Evolutionary conservation across 352 stramenopile species (phyloP), one percentile per base, ranked within the genome.

Genomic region (Globisporangium solare): DNA sequence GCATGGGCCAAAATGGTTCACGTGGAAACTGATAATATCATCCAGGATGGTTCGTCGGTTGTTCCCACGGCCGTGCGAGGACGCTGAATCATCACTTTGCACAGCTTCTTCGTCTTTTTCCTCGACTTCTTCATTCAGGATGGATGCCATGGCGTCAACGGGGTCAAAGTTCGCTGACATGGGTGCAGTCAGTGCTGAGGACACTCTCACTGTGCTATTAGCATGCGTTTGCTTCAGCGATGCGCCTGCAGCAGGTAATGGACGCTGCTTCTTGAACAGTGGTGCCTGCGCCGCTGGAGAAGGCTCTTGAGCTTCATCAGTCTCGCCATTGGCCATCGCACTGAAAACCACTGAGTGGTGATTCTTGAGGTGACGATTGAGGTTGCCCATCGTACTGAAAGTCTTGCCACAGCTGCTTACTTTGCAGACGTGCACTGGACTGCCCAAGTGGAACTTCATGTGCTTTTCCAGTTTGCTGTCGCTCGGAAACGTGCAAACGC

Each of bases 381-480:
- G 68, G 54, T 85, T 87, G 45, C 74, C 74, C 45, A 67, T 78
- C 2, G 74, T 82, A 46, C 68, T 84, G 56, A 84, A 85, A 13
- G 73, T 82, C 52, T 85, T 85, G 56, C 73, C 74, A 40, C 73
- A 85, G 20, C 67, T 64, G 17, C 54, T 60, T 24, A 76, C 65
- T 42, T 61, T 65, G 58, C 74, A 85, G 13, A 77, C 67, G 20
- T 83, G 68, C 15, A 78, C 70, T n/a, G 64, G 66, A 46, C 61
- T 63, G 15, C 74, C 74, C 1, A 66, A 43, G 39, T 85, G 74
- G 43, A 70, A 71, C 56, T 74, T 73, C 68, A 83, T 64, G 59
- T 87, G 76, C 31, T 78, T 70, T 41, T 67, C 66, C 43, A 80
- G 64, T 54, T 83, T 83, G 61, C 76, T 73, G 55, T 60, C 50